Base-by-base conservation (phyloP, 768 basidiomycete species). In the Chalciporus pseudorubinellus region DNA sequence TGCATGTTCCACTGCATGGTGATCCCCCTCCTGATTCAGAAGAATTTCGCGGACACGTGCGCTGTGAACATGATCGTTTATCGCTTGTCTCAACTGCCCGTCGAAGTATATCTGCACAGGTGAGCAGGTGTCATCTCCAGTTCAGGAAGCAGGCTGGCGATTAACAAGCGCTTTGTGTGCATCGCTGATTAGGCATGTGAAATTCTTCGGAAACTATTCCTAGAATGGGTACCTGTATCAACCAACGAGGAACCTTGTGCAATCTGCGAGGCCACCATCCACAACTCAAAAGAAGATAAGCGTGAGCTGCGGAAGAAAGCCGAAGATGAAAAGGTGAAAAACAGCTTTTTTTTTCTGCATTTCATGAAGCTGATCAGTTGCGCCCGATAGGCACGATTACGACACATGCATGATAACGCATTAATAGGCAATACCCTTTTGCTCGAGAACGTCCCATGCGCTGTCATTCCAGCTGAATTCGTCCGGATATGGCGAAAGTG, bases 261-360 rank as follows among this genome's bases (percentile, higher is more conserved):
- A 3, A 59, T 83, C n/a, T 94, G 92, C 59, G 79, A 82, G 50
- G 75, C 76, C 2, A 65, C 74, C 11, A 70, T 79, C 18, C 76
- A 81, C 44, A 74, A 72, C 29, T 82, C 79, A 7, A 80, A 77
- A 60, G 83, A 82, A 60, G 83, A 82, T 53, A 86, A 79, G 59
- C 78, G 76, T 36, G 84, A 81, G 56, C 56, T 77, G 38, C 82
- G 85, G 36, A 83, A 76, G 64, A 78, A 74, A 50, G 86, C 85
- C 21, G 90, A 90, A 62, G 82, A 86, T 18, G 90, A 92, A 70
- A 91, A 89, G 82, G 90, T 85, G 48, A 44, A 50, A 39, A 42
- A 48, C 46, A 50, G n/a, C 33, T 34, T 13, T 16, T 5, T 16
- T 38, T 36, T 18, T 51, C 36, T 64, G 59, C 55, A 60, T 53